Evolutionary conservation across 257 asterid genomes (phyloP).

Genomic region (Parsonsia alboflavescens): DNA sequence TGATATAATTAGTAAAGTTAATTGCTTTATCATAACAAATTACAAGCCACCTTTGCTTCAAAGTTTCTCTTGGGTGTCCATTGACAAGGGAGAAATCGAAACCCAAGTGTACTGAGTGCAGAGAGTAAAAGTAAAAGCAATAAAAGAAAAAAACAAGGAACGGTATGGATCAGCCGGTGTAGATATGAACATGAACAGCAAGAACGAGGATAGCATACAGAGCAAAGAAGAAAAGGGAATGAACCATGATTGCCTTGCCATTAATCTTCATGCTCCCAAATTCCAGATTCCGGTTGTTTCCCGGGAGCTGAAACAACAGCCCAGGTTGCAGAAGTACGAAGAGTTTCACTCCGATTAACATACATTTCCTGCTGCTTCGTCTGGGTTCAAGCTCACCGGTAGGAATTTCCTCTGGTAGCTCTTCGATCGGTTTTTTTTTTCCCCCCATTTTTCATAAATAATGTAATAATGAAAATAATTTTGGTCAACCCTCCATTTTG

Average conservation of each 20-base stretch:
- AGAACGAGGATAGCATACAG: slow-evolving; percentile 66
- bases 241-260: slow-evolving; percentile 74
- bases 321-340: slow-evolving; percentile 75
- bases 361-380: too few species aligned
- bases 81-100: neutral
- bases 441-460: too few species aligned
- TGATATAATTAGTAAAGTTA: neutral
- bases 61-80: neutral
- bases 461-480: too few species aligned
- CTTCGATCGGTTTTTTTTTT: too few species aligned
- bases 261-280: slow-evolving; percentile 83
- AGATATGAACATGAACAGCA: slow-evolving; percentile 74
- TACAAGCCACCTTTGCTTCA: neutral
- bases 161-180: slow-evolving; percentile 47
- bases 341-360: slow-evolving; percentile 69
- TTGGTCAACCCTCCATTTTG: too few species aligned
- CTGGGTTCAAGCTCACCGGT: too few species aligned
- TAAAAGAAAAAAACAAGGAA: neutral
- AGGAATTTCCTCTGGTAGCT: too few species aligned
- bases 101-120: neutral
- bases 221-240: slow-evolving; percentile 73
- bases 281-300: slow-evolving; percentile 49
- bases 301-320: slow-evolving; percentile 69
- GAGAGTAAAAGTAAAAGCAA: neutral
- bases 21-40: neutral